Percentiles rank a stretch among this genome's conserved stretches.
Conservation (phyloP, 345 rosid species). For the Gossypium rotundifolium region DNA sequence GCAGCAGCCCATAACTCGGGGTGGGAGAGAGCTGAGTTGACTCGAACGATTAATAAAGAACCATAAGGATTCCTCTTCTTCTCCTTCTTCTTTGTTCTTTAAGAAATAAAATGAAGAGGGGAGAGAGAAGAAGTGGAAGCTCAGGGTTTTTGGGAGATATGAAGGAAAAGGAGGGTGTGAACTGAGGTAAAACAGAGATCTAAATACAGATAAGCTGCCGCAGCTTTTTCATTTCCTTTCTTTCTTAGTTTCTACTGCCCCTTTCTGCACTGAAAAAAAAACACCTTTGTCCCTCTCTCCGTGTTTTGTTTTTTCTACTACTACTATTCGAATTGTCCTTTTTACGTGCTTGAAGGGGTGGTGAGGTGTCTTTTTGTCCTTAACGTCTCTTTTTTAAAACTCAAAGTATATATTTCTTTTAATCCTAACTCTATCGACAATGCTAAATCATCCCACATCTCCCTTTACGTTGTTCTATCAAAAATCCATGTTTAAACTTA, state of each 20-base stretch:
- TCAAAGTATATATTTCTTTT: no score
- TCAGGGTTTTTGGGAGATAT: not conserved
- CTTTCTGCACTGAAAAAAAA: not conserved
- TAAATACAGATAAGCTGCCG: constrained; percentile 13
- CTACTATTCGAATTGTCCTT: not conserved
- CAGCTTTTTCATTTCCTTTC: constrained; percentile 15
- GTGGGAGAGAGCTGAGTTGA: constrained; percentile 28
- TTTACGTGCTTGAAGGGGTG: not conserved
- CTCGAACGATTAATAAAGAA: constrained; percentile 9
- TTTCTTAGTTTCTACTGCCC: not conserved
- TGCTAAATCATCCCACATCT: no score
- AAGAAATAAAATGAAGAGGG: not conserved
- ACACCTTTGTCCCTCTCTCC: not conserved
- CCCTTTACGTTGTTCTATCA: no score
- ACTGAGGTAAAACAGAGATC: constrained; percentile 12
- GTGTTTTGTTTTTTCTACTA: not conserved
- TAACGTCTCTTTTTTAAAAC: no score
- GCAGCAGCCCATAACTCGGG: constrained; percentile 63
- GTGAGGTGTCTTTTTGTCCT: not conserved
- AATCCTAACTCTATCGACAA: not conserved
- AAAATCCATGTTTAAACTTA: no score
- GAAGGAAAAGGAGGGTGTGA: not conserved
- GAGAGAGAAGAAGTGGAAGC: not conserved
- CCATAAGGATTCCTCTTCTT: not conserved
- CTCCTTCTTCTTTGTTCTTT: not conserved